These are phyloP conservation scores for Pilasporangium apinafurcum DNA, from an alignment of 352 stramenopile genomes.

Conservation along the genomic window DNA sequence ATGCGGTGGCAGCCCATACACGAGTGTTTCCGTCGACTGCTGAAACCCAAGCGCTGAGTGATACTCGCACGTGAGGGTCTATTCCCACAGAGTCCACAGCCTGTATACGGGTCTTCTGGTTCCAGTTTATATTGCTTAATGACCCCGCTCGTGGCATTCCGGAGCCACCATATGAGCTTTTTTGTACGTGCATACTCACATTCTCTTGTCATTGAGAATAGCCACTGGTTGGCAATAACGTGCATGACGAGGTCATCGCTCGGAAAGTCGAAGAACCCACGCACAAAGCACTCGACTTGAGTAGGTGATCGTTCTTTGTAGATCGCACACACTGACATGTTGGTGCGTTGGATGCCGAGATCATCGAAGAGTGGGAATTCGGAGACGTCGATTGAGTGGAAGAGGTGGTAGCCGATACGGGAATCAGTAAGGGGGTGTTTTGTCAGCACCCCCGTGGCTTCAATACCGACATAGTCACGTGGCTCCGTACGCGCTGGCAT, in stretches of 20 bases:
- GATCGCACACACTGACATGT: conserved; percentile 38
- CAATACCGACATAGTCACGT: conserved; percentile 42
- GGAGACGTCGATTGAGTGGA: conserved; percentile 28
- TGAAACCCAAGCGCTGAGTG: no score
- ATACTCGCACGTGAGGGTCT: no score
- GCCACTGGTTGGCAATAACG: conserved; percentile 32
- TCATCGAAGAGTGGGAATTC: conserved; percentile 19
- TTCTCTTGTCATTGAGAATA: conserved; percentile 23
- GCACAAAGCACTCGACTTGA: conserved; percentile 28
- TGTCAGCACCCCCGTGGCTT: conserved; percentile 35
- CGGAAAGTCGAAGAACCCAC: conserved; percentile 42
- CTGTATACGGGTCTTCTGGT: no score
- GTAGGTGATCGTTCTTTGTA: conserved; percentile 28
- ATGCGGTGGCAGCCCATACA: no score
- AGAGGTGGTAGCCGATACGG: conserved; percentile 27
- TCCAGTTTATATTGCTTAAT: conserved; percentile 23
- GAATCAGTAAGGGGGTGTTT: conserved; percentile 24
- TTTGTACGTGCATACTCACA: conserved; percentile 39
- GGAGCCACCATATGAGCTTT: conserved; percentile 39
- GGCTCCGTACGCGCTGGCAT: conserved; percentile 20
- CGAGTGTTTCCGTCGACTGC: no score
- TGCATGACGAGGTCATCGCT: conserved; percentile 33
- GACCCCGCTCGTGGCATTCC: conserved; percentile 25
- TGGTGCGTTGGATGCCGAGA: conserved; percentile 8
- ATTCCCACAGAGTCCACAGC: no score